A percentile compares a stretch with the other conserved stretches of the same genome.
Evolutionary conservation across 768 basidiomycete genomes (phyloP).

Genomic region (Lyophyllum decastes): DNA sequence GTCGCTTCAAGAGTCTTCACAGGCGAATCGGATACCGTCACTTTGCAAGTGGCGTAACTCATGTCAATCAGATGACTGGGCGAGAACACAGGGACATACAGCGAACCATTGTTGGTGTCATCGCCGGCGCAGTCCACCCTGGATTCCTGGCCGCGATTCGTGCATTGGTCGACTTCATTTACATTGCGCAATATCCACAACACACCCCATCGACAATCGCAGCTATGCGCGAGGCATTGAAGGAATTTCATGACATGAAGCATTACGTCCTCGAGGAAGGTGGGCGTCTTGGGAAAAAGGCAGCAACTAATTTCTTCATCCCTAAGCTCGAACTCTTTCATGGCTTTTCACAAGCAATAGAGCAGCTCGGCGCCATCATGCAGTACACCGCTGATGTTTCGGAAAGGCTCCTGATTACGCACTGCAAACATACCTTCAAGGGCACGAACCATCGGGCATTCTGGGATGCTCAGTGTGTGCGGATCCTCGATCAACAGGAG

Average conservation of each 20-base stretch:
- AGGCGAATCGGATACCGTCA: conserved; percentile 21
- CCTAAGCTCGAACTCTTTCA: conserved; percentile 2
- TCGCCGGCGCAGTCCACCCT: conserved; percentile 3
- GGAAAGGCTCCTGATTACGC: conserved; percentile 1
- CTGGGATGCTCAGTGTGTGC: neutral
- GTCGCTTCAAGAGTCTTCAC: neutral
- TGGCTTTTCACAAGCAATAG: neutral
- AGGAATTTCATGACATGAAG: conserved; percentile 1
- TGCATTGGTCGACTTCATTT: conserved; percentile 1
- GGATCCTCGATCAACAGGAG: conserved; percentile 1
- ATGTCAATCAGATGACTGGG: conserved; percentile 25
- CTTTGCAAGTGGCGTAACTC: conserved; percentile 25
- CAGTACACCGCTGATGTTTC: conserved; percentile 3
- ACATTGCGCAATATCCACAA: neutral
- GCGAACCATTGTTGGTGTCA: conserved; percentile 15
- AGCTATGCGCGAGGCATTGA: neutral
- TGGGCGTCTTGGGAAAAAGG: conserved; percentile 2
- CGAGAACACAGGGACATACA: conserved; percentile 27
- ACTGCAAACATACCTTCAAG: neutral
- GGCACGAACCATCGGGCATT: neutral
- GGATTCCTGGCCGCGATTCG: conserved; percentile 1
- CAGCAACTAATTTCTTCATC: neutral
- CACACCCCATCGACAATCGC: neutral
- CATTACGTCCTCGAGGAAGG: neutral
- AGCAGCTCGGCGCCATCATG: neutral